Evolutionary conservation across 2,329 filamentous ascomycete species (phyloP).

Genomic region (Chrysosporium queenslandicum): DNA sequence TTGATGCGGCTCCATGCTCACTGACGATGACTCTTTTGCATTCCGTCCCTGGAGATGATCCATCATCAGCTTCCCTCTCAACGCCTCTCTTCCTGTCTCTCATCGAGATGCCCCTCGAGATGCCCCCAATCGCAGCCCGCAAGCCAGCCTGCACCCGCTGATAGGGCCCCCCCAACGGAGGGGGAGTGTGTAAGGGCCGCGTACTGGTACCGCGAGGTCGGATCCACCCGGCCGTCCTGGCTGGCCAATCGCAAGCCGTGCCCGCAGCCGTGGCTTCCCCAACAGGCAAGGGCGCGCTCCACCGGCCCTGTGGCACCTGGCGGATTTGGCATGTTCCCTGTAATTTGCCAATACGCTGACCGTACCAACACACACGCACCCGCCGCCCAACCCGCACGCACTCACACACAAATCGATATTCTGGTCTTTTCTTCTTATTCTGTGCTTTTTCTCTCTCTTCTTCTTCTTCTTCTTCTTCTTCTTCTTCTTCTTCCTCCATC

Average conservation of each 20-base stretch:
- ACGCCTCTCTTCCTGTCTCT: too few relatives aligned
- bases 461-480: background rate
- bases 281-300: background rate
- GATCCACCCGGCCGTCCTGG: background rate
- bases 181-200: background rate
- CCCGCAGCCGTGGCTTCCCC: background rate
- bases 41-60: too few relatives aligned
- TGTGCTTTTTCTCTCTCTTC: conserved; percentile 6
- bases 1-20: background rate
- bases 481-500: conserved; percentile 7
- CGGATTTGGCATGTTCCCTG: background rate
- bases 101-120: too few relatives aligned
- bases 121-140: too few relatives aligned
- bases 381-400: background rate
- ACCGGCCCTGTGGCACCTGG: conserved; percentile 3
- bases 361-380: background rate
- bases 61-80: too few relatives aligned
- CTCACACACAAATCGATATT: background rate
- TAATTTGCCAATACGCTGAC: background rate
- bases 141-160: too few relatives aligned
- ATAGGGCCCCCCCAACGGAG: too few relatives aligned
- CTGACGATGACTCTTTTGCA: too few relatives aligned
- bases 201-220: background rate
- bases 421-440: background rate
- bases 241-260: background rate